phyloP scores from a whole-genome alignment of 352 stramenopile genomes.

The Globisporangium paroecandrum region DNA sequence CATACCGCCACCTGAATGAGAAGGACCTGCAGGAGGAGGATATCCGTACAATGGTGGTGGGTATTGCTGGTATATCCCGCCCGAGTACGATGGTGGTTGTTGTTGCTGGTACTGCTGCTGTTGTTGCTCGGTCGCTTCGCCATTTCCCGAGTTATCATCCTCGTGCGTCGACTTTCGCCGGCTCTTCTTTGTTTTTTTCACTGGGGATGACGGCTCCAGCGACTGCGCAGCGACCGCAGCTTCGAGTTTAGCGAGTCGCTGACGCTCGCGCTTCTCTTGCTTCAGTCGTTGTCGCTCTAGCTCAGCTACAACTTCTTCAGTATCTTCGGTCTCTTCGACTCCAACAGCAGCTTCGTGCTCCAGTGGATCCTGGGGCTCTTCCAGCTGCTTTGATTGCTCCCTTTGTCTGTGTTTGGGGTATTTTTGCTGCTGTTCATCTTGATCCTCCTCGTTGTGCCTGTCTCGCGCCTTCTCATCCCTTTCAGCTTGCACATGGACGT shows the following conservation, averaged over 20 bases:
- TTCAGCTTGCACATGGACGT: neutral
- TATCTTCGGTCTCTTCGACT: neutral
- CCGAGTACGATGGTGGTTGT: neutral
- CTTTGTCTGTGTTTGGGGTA: neutral
- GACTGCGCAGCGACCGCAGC: slow-evolving; percentile 32
- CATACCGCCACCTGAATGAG: slow-evolving; percentile 6
- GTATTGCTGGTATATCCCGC: neutral
- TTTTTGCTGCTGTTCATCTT: neutral
- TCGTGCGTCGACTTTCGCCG: neutral
- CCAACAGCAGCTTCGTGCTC: neutral
- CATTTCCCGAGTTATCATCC: neutral
- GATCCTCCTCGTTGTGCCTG: neutral
- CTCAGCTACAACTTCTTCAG: slow-evolving; percentile 7
- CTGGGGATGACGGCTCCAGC: slow-evolving; percentile 14
- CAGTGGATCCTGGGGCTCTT: neutral
- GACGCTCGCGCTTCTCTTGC: slow-evolving; percentile 29
- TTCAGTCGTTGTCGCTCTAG: slow-evolving; percentile 22
- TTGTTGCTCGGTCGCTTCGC: neutral
- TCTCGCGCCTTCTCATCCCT: neutral
- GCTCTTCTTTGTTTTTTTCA: slow-evolving; percentile 2
- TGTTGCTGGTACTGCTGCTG: neutral
- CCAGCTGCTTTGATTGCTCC: neutral
- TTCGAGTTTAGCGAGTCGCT: slow-evolving; percentile 34
- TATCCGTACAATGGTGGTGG: neutral
- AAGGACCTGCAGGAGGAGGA: neutral